phyloP scores from a whole-genome alignment of 1,139 yeast genomes.

The Saccharomyces hybrid region DNA sequence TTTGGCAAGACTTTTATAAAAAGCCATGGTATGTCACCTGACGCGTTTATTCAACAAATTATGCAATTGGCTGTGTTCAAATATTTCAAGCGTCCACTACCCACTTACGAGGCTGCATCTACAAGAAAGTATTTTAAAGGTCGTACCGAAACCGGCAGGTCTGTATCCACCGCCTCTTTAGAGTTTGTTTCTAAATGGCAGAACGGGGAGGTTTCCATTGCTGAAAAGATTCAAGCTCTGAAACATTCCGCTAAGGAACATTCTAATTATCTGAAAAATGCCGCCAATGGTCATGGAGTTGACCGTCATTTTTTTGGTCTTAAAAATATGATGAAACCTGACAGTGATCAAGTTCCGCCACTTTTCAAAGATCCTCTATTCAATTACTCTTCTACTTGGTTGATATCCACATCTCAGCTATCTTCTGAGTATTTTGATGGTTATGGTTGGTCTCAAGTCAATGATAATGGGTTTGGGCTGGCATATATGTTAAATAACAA shows the following conservation, averaged over 20 bases:
- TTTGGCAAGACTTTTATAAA: constrained; percentile 67
- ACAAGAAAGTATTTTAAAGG: constrained; percentile 86
- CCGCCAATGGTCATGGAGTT: constrained; percentile 82
- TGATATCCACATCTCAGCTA: constrained; percentile 80
- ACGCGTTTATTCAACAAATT: constrained; percentile 68
- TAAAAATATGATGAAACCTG: constrained; percentile 59
- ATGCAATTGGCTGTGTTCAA: constrained; percentile 75
- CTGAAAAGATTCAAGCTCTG: constrained; percentile 60
- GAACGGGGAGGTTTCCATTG: constrained; percentile 44
- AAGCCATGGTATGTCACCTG: constrained; percentile 64
- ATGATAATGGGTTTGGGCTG: constrained; percentile 87
- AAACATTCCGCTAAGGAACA: constrained; percentile 72
- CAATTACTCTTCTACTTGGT: constrained; percentile 79
- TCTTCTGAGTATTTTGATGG: constrained; percentile 85
- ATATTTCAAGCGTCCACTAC: constrained; percentile 71
- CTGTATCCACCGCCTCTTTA: constrained; percentile 71
- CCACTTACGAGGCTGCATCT: constrained; percentile 95
- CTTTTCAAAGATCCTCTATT: constrained; percentile 72
- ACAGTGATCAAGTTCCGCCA: constrained; percentile 47
- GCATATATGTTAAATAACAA: constrained; percentile 90
- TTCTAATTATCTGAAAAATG: constrained; percentile 63
- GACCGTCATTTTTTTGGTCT: constrained; percentile 93
- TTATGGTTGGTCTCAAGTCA: constrained; percentile 95
- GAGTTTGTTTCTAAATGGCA: constrained; percentile 74
- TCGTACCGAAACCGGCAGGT: constrained; percentile 92